These are phyloP conservation scores for Microbotryum lychnidis-dioicae DNA, from an alignment of 1,284 basidiomycete genomes.

Conservation along the genomic window DNA sequence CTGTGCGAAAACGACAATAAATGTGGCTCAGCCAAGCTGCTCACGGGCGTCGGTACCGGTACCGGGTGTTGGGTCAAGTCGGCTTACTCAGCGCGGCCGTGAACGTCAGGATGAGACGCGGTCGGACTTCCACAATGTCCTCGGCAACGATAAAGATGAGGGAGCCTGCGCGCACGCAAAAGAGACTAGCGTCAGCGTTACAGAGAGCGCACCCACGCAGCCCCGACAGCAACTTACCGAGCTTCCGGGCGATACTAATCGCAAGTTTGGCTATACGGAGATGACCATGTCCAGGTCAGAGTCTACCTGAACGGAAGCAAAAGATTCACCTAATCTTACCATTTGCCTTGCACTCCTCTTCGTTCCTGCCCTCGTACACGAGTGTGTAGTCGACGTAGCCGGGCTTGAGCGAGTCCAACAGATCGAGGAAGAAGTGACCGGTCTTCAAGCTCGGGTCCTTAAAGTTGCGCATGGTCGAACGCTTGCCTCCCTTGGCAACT, in stretches of 20 bases:
- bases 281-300: neutral
- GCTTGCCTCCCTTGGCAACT: slow-evolving; percentile 65
- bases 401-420: slow-evolving; percentile 81
- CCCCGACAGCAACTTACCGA: slow-evolving; percentile 8
- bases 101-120: slow-evolving; percentile 37
- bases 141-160: slow-evolving; percentile 97
- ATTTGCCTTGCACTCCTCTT: slow-evolving; percentile 87
- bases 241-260: slow-evolving; percentile 92
- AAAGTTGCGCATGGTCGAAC: slow-evolving; percentile 71
- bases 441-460: slow-evolving; percentile 87
- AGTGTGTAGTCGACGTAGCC: slow-evolving; percentile 90
- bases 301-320: neutral
- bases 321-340: slow-evolving; percentile 48
- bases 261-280: slow-evolving; percentile 70
- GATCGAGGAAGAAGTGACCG: slow-evolving; percentile 86
- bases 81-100: slow-evolving; percentile 17
- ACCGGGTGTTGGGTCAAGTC: neutral
- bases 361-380: slow-evolving; percentile 59
- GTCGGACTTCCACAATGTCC: slow-evolving; percentile 46
- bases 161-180: slow-evolving; percentile 58
- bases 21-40: neutral
- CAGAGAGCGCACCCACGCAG: no score
- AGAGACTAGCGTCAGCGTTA: neutral
- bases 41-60: no score
- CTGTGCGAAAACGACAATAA: neutral